Evolutionary conservation across 352 stramenopile species (phyloP).

Genomic region (Phytophthora colocasiae): DNA sequence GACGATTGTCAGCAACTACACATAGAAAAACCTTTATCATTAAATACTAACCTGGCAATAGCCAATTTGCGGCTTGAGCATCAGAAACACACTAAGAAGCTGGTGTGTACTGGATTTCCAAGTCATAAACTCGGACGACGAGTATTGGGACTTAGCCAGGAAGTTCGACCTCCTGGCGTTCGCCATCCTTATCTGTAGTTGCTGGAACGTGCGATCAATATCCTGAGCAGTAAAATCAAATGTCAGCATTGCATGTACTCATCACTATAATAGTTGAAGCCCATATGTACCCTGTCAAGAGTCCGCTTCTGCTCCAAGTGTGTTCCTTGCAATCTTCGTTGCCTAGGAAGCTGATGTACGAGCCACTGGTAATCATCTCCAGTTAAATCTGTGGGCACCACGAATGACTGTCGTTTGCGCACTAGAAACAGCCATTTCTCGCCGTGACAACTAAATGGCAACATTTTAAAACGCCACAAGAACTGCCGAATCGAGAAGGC

Average conservation of each 20-base stretch:
- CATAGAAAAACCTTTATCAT: too few species aligned
- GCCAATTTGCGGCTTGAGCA: constrained; percentile 60
- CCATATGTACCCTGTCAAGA: constrained; percentile 38
- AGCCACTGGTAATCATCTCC: constrained; percentile 48
- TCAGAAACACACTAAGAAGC: constrained; percentile 49
- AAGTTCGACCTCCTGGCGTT: constrained; percentile 32
- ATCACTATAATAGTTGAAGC: not conserved
- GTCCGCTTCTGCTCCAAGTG: constrained; percentile 45
- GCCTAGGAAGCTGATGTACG: constrained; percentile 31
- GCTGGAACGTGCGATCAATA: constrained; percentile 55
- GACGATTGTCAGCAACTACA: not conserved
- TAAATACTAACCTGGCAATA: constrained; percentile 51
- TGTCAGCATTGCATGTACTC: too few species aligned
- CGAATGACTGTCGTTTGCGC: constrained; percentile 42
- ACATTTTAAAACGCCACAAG: constrained; percentile 57
- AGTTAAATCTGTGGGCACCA: constrained; percentile 38
- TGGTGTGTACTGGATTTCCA: constrained; percentile 53
- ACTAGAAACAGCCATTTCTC: constrained; percentile 62
- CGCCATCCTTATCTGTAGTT: constrained; percentile 36
- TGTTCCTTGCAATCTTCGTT: constrained; percentile 20
- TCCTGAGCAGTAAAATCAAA: constrained; percentile 33
- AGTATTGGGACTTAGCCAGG: constrained; percentile 35
- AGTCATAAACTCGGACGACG: constrained; percentile 36
- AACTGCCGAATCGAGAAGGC: constrained; percentile 54
- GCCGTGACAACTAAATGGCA: constrained; percentile 51